Evolutionary conservation across 1,284 basidiomycete genomes (phyloP), one percentile per base, ranked within the genome.

Genomic region (Rhodotorula sp.): DNA sequence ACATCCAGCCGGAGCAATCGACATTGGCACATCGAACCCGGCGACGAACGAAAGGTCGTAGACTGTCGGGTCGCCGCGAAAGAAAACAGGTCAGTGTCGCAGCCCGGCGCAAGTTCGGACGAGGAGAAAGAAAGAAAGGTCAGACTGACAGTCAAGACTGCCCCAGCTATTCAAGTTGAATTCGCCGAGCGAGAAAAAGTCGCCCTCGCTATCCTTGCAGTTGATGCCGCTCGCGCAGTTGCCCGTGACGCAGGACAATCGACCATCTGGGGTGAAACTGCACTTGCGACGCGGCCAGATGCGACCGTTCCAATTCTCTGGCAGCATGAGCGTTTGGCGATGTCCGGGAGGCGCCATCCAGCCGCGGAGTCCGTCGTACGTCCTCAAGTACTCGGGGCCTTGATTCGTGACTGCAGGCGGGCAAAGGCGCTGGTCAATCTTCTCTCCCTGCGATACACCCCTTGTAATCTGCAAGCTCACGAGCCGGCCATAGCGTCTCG

Each of bases 21-120:
- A 45, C 64, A 69, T 69, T 4, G 68, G 60, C 5, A 62, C 48
- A 0, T 64, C 66, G 58, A 64, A 66, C 29, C 62, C 68, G 7
- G 68, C 64, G 1, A 69, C 68, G 33, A 60, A 59, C 3, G 63
- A 66, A 1, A 59, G 51, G 30, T 69, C 68, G 64, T 64, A 69
- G 30, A 65, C 67, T 68, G 37, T 17, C 1, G 0, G 42, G 37
- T 30, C 22, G 6, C 26, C 20, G 20, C 1, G 37, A 22, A 58
- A 15, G n/a, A 17, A 2, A 51, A n/a, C n/a, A n/a, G n/a, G n/a
- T 8, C 8, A 12, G 10, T 6, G 24, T 26, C 0, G n/a, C 24
- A 7, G 8, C 26, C 10, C 5, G 7, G 24, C 46, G 6, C 7
- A 12, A 46, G 6, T 10, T 17, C 4, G 22, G 12, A 6, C 14